Evolutionary conservation across 169 alveolate genomes (phyloP).

Genomic region (Babesia caballi): DNA sequence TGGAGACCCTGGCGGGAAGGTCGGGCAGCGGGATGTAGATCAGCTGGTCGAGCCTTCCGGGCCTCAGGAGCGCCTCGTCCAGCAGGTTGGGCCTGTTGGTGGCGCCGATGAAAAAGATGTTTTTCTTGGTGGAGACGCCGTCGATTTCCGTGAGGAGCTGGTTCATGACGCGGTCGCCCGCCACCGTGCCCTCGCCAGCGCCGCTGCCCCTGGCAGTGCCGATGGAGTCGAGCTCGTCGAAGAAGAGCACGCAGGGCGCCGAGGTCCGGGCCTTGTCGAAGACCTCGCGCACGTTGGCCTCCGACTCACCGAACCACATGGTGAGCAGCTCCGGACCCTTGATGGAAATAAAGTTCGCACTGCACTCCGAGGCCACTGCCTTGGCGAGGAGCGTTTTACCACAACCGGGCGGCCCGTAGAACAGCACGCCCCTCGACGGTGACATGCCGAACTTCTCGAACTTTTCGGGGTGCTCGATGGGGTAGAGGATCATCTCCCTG

Average conservation of each 20-base stretch:
- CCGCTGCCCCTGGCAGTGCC: conserved; percentile 96
- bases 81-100: conserved; percentile 99
- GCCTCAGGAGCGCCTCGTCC: conserved; percentile 99
- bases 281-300: conserved; percentile 99
- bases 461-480: conserved; percentile 97
- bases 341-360: conserved; percentile 98
- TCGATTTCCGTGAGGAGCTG: conserved; percentile 99
- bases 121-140: conserved; percentile 98
- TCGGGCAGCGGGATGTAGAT: conserved; percentile 99
- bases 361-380: conserved; percentile 99
- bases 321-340: conserved; percentile 98
- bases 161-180: conserved; percentile 99
- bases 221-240: conserved; percentile 99
- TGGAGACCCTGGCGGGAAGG: conserved; percentile 93
- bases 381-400: conserved; percentile 98
- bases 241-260: conserved; percentile 99
- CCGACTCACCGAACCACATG: conserved; percentile 99
- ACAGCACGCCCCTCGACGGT: conserved; percentile 98
- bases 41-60: conserved; percentile 99
- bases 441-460: conserved; percentile 97
- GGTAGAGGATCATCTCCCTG: conserved; percentile 96
- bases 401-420: conserved; percentile 99
- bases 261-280: conserved; percentile 99
- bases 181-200: conserved; percentile 95
- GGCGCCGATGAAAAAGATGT: conserved; percentile 99